phyloP scores from a whole-genome alignment of 23 red algal genomes.

The Gracilaria gracilis region DNA sequence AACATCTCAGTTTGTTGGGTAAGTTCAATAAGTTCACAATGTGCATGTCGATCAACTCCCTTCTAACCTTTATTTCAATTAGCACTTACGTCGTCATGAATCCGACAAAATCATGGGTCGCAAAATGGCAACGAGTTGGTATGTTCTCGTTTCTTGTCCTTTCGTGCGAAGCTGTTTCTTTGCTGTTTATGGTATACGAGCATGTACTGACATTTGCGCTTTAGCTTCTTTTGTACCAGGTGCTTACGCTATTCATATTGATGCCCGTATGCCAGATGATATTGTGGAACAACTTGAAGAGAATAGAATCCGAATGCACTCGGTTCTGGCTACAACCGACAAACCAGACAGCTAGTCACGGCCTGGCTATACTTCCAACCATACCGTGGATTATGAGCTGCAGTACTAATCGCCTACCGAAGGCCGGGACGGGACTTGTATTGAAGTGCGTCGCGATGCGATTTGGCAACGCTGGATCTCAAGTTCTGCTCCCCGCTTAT shows the following conservation, averaged over 20 bases:
- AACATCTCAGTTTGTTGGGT: slow-evolving; percentile 84
- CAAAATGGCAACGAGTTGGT: slow-evolving; percentile 92
- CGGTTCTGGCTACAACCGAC: slow-evolving; percentile 55
- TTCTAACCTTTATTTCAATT: neutral
- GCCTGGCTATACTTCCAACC: no score
- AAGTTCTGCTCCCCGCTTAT: no score
- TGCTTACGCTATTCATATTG: slow-evolving; percentile 89
- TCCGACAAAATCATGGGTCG: slow-evolving; percentile 89
- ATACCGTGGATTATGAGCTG: no score
- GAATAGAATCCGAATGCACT: slow-evolving; percentile 59
- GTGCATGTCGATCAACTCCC: neutral
- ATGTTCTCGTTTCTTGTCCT: slow-evolving; percentile 27
- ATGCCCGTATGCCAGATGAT: slow-evolving; percentile 87
- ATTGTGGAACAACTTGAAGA: slow-evolving; percentile 87
- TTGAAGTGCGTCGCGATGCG: no score
- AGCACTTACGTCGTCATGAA: slow-evolving; percentile 75
- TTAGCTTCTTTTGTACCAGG: slow-evolving; percentile 73
- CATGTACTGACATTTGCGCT: neutral
- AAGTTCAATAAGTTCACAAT: neutral
- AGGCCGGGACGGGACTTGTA: no score
- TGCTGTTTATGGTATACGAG: neutral
- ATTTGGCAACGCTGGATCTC: no score
- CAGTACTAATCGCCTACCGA: no score
- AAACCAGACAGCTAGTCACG: slow-evolving; percentile 3
- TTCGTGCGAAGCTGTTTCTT: neutral